Evolutionary conservation across 495 filamentous ascomycete genomes (phyloP), one percentile per base, ranked within the genome.

Genomic region (Collariella sp.): DNA sequence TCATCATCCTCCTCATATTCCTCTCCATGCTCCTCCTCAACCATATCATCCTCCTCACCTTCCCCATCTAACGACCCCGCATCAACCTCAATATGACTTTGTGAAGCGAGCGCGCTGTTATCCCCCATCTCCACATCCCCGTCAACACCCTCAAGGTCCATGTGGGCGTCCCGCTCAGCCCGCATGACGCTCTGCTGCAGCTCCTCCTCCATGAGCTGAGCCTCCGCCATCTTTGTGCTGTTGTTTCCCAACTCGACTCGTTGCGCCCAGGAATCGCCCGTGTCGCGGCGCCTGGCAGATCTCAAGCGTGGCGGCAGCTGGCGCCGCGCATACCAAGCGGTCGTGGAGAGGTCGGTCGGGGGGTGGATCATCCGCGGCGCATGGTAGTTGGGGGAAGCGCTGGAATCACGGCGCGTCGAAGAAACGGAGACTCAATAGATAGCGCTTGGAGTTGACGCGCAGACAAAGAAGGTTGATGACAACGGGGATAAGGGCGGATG

Each of bases 201-300:
- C 58, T 76, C 69, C 44, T 77, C 75, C 62, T 76, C 70, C 72
- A 73, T 76, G 40, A 75, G 67, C 51, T 75, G 75, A 39, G 73
- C 69, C 31, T 71, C 71, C 20, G 73, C 68, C 75, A 77, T 77
- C 20, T 51, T 64, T 45, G 40, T 56, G 55, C 43, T 52, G 51
- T 20, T 55, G 43, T 42, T 56, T 29, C 39, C 57, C 52, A 51
- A 38, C 10, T 43, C 38, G 26, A 12, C n/a, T 13, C 42, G 26
- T 31, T n/a, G 23, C 11, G 2, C 22, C 33, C 3, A 19, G 35
- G 15, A 35, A 44, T 16, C 46, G 29, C 26, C 9, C 12, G 40
- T 31, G 16, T 26, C 50, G 39, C 57, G 31, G 45, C 19, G 38
- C 35, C 31, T 38, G 50, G 52, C 48, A 35, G 39, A 61, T 43